Percentiles rank a stretch among this genome's conserved stretches.
phyloP scores from a whole-genome alignment of 257 asterid genomes.

The Capsicum pubescens region DNA sequence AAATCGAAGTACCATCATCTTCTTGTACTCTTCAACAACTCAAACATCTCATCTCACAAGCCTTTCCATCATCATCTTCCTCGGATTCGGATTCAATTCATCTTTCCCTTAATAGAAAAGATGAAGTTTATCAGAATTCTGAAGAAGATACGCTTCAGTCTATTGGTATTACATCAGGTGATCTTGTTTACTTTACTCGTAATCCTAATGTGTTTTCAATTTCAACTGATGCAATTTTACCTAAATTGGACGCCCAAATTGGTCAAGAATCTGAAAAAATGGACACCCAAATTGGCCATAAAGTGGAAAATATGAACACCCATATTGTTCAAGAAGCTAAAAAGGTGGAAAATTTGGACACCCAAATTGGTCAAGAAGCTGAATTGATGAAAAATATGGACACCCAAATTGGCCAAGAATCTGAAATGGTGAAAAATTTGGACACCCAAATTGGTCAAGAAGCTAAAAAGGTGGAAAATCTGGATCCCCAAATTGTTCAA shows the following conservation, averaged over 20 bases:
- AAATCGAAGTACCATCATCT: slow-evolving; percentile 52
- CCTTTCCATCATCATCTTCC: slow-evolving; percentile 40
- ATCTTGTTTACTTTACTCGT: slow-evolving; percentile 61
- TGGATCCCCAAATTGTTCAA: too few species aligned
- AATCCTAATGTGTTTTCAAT: slow-evolving; percentile 32
- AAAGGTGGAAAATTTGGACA: not conserved
- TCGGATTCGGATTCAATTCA: slow-evolving; percentile 39
- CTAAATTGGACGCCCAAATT: not conserved
- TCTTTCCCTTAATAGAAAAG: slow-evolving; percentile 78
- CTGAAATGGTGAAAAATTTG: too few species aligned
- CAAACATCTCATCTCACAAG: slow-evolving; percentile 47
- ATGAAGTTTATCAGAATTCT: slow-evolving; percentile 56
- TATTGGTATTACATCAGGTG: slow-evolving; percentile 76
- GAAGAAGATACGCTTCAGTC: slow-evolving; percentile 56
- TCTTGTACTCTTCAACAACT: slow-evolving; percentile 55
- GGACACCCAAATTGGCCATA: not conserved
- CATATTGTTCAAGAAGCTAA: not conserved
- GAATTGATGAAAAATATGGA: not conserved
- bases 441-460: not conserved
- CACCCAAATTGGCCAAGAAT: not conserved
- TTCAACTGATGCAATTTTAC: slow-evolving; percentile 29
- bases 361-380: not conserved
- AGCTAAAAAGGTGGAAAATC: too few species aligned
- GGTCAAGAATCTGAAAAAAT: not conserved
- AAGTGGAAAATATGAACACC: not conserved